phyloP scores from a whole-genome alignment of 148 eudicot genomes.

The Drosera capensis region DNA sequence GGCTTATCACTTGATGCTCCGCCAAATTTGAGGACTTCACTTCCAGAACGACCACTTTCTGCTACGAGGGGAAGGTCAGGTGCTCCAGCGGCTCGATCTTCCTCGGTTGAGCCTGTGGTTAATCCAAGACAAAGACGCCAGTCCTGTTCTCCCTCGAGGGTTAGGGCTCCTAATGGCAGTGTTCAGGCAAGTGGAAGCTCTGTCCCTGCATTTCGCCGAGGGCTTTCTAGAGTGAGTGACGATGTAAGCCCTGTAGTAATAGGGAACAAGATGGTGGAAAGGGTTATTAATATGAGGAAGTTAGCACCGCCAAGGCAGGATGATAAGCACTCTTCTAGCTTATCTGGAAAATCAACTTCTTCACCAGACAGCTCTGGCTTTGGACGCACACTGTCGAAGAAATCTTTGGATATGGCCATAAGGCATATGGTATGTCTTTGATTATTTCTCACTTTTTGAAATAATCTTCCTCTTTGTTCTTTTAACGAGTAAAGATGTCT shows the following conservation, averaged over 20 bases:
- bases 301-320: slow-evolving; percentile 77
- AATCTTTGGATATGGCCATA: slow-evolving; percentile 96
- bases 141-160: slow-evolving; percentile 91
- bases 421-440: slow-evolving; percentile 76
- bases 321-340: slow-evolving; percentile 68
- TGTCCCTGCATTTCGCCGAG: slow-evolving; percentile 59
- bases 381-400: slow-evolving; percentile 87
- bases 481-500: too few relatives aligned
- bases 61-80: slow-evolving; percentile 79
- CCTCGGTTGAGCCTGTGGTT: slow-evolving; percentile 55
- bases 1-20: slow-evolving; percentile 87
- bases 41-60: slow-evolving; percentile 74
- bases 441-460: neutral
- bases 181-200: slow-evolving; percentile 55
- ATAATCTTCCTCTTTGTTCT: too few relatives aligned
- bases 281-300: slow-evolving; percentile 89
- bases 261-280: slow-evolving; percentile 93
- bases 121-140: slow-evolving; percentile 66
- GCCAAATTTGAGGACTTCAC: slow-evolving; percentile 80
- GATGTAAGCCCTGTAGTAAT: slow-evolving; percentile 67
- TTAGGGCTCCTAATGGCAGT: slow-evolving; percentile 61
- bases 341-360: slow-evolving; percentile 75
- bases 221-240: slow-evolving; percentile 57
- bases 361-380: slow-evolving; percentile 90
- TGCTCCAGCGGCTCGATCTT: slow-evolving; percentile 51